Evolutionary conservation across 352 stramenopile species (phyloP), one percentile per base, ranked within the genome.

Genomic region (Pythium biforme): DNA sequence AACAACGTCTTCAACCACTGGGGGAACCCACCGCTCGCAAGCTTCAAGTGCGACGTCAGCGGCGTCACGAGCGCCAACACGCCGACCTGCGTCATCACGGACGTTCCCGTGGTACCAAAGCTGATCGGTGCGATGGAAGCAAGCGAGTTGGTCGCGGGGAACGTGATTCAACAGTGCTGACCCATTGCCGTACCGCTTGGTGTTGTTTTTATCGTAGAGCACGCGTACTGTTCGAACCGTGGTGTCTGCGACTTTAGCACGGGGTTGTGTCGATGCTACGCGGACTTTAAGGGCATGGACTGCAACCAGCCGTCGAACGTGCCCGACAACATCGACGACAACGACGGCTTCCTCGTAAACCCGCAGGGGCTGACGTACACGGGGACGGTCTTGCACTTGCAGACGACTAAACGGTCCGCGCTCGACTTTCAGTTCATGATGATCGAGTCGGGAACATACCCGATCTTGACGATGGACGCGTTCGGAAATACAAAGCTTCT

Each of bases 1-100:
- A 96, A 96, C 66, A 95, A 96, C 51, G 56, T 96, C 9, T 83
- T 94, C 47, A 72, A 68, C 27, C 86, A 97, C 64, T 71, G 68
- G 23, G 89, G 89, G 10, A 94, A 94, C 43, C 84, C 88, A 3
- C 65, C 79, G 22, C 59, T 95, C 26, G 73, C 68, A 17, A 76
- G 73, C 25, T 97, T 96, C 54, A 85, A 72, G 19, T 97, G 89
- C 60, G 81, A 95, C 55, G 68, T 89, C 14, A 85, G 70, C 34
- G 39, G 70, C 51, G 69, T 92, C 4, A 77, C 57, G 12, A 79
- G 70, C 33, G 56, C 62, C 2, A 89, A 71, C 50, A 68, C 63
- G 9, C 72, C 79, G 19, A 83, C 75, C 1, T 97, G 88, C 59
- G 72, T 65, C 19, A 83, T 97, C 39, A 81, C 74, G 11, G 86